Evolutionary conservation across 768 basidiomycete genomes (phyloP), one percentile per base, ranked within the genome.

Genomic region (Russula foetens): DNA sequence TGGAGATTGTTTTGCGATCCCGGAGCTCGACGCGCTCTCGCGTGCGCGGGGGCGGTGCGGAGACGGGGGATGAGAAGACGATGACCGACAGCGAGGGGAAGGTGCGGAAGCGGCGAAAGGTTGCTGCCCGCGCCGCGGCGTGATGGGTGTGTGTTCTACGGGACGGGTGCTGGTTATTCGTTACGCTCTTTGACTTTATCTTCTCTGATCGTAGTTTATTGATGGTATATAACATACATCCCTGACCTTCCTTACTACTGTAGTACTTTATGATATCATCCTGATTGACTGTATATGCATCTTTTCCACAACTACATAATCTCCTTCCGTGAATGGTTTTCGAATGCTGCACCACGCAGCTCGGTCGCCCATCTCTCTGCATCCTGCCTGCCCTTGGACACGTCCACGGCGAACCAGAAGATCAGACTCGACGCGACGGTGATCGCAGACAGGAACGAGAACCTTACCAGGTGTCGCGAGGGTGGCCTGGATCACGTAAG

Each of bases 391-490:
- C 76, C 76, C 29, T 67, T 73, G 39, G 65, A 65, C 49, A 77
- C 69, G 57, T 76, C 75, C 29, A 77, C 76, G n/a, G 64, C 79
- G 68, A 92, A 84, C 87, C 88, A 92, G 56, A 92, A 91, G n/a
- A 86, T 78, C 48, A 89, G 23, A 28, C 84, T 85, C 1, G 90
- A 90, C 31, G 31, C 31, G 9, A 33, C 4, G 31, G 5, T 5
- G 7, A 91, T 72, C 29, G 83, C 85, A 67, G 92, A 91, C 26
- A 92, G 73, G 75, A 92, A 92, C 3, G 88, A 86, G 70, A 92
- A 92, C 31, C 31, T 4, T 33, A 9, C 31, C 31, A 33, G 31
- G 31, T 33, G 9, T 33, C 9, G 5, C 31, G n/a, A n/a, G n/a
- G n/a, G n/a, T 9, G 5, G 31, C 9, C 31, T 33, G 4, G 31